These are phyloP conservation scores for Nakaseomyces sp. DNA, from an alignment of 1,139 yeast species.

Conservation along the genomic window DNA sequence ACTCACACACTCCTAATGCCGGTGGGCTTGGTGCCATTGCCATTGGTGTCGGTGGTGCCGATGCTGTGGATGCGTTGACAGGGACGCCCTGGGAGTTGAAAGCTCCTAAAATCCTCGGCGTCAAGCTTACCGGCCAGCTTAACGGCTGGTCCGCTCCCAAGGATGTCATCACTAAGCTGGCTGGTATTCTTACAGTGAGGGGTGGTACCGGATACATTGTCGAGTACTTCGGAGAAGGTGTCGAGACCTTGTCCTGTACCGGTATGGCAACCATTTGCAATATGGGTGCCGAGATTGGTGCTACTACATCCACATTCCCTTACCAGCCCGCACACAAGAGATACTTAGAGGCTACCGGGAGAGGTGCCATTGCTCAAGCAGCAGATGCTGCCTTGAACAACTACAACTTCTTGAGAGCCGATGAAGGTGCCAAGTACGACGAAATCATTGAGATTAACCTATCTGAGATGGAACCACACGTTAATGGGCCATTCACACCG, in stretches of 20 bases:
- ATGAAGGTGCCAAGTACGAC: constrained; percentile 76
- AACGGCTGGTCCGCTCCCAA: constrained; percentile 94
- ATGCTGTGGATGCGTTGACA: constrained; percentile 93
- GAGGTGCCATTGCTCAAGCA: constrained; percentile 72
- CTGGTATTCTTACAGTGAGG: constrained; percentile 84
- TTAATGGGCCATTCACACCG: constrained; percentile 93
- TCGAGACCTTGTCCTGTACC: constrained; percentile 73
- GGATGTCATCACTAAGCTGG: constrained; percentile 85
- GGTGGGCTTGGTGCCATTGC: constrained; percentile 97
- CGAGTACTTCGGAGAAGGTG: constrained; percentile 95
- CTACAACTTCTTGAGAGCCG: constrained; percentile 63
- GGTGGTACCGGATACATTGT: constrained; percentile 97
- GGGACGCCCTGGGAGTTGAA: constrained; percentile 99
- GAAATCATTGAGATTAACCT: constrained; percentile 73
- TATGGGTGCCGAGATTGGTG: constrained; percentile 99
- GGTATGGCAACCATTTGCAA: constrained; percentile 99
- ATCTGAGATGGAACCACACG: constrained; percentile 71
- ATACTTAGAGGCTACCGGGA: constrained; percentile 70
- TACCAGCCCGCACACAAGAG: constrained; percentile 80
- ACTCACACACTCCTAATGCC: constrained; percentile 95
- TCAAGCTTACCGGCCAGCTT: constrained; percentile 76
- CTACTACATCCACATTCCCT: constrained; percentile 95
- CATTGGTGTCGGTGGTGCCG: constrained; percentile 98
- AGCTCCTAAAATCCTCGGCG: constrained; percentile 90
- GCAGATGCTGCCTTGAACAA: constrained; percentile 59